Base-by-base conservation (phyloP, 2,329 filamentous ascomycete species). In the Parasarocladium wereldwijsianum region DNA sequence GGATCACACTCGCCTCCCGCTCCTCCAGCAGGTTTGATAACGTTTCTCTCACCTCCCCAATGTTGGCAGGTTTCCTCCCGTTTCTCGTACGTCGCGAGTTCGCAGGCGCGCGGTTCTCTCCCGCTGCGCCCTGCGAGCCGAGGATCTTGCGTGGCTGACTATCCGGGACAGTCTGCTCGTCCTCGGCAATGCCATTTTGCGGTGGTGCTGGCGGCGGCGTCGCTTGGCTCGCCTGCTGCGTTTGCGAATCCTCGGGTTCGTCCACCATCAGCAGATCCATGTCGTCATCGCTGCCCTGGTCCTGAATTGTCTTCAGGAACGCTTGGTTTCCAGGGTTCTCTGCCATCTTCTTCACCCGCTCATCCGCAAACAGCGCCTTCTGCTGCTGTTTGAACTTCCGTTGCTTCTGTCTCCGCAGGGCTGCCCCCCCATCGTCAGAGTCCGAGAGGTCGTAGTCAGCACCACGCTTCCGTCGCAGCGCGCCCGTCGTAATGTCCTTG, bases 361-460 rank as follows among this genome's bases (percentile, higher is more conserved):
- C 86, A 44, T 96, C 86, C 15, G 81, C 66, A 26, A 93, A 69
- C 7, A 98, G 65, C 6, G 86, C 81, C 50, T 84, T 85, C 33
- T 85, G 79, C 79, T 93, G 92, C 55, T 83, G 82, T 20, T 80
- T 80, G 52, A 93, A 93, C 45, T 94, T 83, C 22, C 76, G 69
- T 31, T 84, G 77, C 61, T 92, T 93, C 60, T 79, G 74, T 29
- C 83, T 74, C 26, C 80, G 73, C 25, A 74, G 70, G 17, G 78
- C 71, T 43, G 87, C 81, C 12, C 78, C 72, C 38, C 80, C 84
- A 41, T 94, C 87, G 40, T 94, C 87, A 3, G 83, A 87, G 49
- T 96, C 90, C 5, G 84, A 86, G 14, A 93, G 68, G 42, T 87
- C 81, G 38, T 86, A 76, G 42, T 86, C 80, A 47, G 81, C 67